These are phyloP conservation scores for Wallemia ichthyophaga DNA, from an alignment of 1,284 basidiomycete species.

Conservation along the genomic window DNA sequence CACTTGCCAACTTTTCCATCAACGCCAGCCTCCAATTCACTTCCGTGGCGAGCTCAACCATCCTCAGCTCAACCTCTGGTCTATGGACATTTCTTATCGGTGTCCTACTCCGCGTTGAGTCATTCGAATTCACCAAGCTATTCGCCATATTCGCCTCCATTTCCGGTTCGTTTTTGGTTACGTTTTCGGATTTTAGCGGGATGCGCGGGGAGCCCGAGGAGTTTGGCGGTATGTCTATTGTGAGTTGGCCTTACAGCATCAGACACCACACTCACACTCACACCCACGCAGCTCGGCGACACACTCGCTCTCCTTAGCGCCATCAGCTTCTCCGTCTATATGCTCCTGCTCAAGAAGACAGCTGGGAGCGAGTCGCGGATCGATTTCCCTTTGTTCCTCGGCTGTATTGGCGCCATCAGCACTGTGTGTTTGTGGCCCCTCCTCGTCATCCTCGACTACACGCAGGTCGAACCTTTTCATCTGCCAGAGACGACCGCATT, in stretches of 20 bases:
- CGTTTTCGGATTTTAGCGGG: constrained; percentile 34
- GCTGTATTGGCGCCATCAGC: constrained; percentile 76
- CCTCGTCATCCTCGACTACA: constrained; percentile 44
- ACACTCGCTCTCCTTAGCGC: constrained; percentile 48
- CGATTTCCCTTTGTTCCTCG: constrained; percentile 32
- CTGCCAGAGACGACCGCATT: constrained; percentile 31
- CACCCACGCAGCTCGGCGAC: constrained; percentile 43
- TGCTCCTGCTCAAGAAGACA: constrained; percentile 47
- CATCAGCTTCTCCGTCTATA: constrained; percentile 67
- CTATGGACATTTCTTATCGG: constrained; percentile 82
- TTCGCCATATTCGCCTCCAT: constrained; percentile 41
- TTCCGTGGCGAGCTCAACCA: constrained; percentile 65
- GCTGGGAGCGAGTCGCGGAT: constrained; percentile 26
- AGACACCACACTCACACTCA: constrained; percentile 10
- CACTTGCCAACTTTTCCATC: constrained; percentile 1
- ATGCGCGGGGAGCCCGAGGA: too few relatives aligned
- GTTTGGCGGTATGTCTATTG: background rate
- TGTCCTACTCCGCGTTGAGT: constrained; percentile 52
- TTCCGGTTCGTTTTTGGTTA: constrained; percentile 55
- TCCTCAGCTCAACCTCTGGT: constrained; percentile 46
- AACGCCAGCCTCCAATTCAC: constrained; percentile 26
- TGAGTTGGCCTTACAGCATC: constrained; percentile 3
- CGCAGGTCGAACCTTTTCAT: constrained; percentile 43
- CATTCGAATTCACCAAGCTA: constrained; percentile 40
- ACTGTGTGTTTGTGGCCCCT: constrained; percentile 52